phyloP scores from a whole-genome alignment of 2,329 filamentous ascomycete species.

The Biscogniauxia mediterranea region DNA sequence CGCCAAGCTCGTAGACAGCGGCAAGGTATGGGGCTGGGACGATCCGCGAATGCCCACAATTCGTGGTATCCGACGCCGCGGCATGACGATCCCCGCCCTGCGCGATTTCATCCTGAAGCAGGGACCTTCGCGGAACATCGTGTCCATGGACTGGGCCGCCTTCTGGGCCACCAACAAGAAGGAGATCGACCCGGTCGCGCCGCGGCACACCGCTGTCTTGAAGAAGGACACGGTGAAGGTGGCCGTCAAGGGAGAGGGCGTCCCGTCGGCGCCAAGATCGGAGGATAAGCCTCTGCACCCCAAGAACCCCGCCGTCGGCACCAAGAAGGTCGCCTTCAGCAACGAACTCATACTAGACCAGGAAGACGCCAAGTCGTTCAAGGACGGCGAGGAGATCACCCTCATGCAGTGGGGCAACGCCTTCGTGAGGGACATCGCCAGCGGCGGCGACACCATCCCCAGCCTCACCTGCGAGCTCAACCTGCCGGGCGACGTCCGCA shows the following conservation, averaged over 20 bases:
- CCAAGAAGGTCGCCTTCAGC: conserved; percentile 81
- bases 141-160: conserved; percentile 78
- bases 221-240: conserved; percentile 71
- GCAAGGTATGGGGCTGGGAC: conserved; percentile 80
- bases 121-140: conserved; percentile 79
- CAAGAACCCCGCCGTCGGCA: conserved; percentile 83
- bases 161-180: conserved; percentile 78
- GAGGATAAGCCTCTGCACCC: conserved; percentile 83
- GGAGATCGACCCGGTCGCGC: conserved; percentile 74
- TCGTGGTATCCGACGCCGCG: conserved; percentile 73
- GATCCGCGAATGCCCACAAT: conserved; percentile 85
- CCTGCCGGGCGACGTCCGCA: conserved; percentile 88
- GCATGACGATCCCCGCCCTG: conserved; percentile 75
- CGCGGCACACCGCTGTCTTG: conserved; percentile 71
- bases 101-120: conserved; percentile 84
- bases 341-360: conserved; percentile 79
- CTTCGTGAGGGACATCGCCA: conserved; percentile 67
- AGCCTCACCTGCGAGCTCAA: conserved; percentile 81
- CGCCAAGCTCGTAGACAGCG: conserved; percentile 75
- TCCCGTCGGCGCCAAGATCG: conserved; percentile 58
- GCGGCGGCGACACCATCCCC: conserved; percentile 58
- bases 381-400: conserved; percentile 85
- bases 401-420: conserved; percentile 97
- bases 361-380: conserved; percentile 78
- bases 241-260: conserved; percentile 66